phyloP scores from a whole-genome alignment of 306 rosid genomes.

The Cicer judaicum region DNA sequence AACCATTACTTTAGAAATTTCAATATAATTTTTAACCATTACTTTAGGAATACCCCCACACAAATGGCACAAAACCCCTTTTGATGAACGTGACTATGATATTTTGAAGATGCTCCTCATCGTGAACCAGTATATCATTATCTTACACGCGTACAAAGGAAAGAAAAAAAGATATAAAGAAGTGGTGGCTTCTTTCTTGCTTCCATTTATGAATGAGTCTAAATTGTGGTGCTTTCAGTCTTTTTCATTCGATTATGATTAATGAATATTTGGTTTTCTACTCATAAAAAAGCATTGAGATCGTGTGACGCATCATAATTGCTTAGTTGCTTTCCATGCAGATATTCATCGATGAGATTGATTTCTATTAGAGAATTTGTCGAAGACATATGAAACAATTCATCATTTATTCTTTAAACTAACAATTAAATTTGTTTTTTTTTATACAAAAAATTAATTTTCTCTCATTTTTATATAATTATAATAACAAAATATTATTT shows the following conservation, averaged over 20 bases:
- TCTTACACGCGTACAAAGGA: not conserved
- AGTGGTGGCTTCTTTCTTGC: slow-evolving; percentile 12
- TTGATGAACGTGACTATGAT: slow-evolving; percentile 5
- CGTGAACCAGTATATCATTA: not conserved
- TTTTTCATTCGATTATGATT: slow-evolving; percentile 28
- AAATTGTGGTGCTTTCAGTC: slow-evolving; percentile 36
- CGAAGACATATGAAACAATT: too few relatives aligned
- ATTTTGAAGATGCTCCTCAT: not conserved
- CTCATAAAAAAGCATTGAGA: slow-evolving; percentile 40
- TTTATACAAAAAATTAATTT: too few relatives aligned
- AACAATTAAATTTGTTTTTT: too few relatives aligned
- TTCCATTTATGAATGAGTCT: slow-evolving; percentile 20
- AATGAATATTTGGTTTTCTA: slow-evolving; percentile 12
- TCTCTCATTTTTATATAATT: too few relatives aligned
- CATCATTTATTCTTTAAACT: too few relatives aligned
- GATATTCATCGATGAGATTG: slow-evolving; percentile 12
- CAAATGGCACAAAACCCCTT: not conserved
- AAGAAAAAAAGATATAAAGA: not conserved
- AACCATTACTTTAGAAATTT: not conserved
- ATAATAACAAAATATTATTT: too few relatives aligned
- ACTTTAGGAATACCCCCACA: not conserved
- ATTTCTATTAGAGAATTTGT: too few relatives aligned
- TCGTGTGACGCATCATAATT: slow-evolving; percentile 30
- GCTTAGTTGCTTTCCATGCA: slow-evolving; percentile 53
- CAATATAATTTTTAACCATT: too few relatives aligned